phyloP scores from a whole-genome alignment of 225 moss, liverwort and hornwort genomes.

The Bryoerythrophyllum caledonicum region DNA sequence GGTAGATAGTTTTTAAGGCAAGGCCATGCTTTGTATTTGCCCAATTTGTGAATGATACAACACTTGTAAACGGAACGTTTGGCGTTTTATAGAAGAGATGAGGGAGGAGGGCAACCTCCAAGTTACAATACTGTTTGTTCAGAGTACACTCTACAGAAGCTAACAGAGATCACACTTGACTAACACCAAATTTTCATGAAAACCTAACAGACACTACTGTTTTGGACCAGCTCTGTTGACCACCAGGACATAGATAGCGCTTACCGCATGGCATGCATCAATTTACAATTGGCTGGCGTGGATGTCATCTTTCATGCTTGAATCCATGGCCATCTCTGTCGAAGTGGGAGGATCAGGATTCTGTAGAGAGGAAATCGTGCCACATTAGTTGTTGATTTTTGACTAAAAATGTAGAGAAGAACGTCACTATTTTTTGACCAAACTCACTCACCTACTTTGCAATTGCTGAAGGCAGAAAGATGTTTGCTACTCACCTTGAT shows the following conservation, averaged over 20 bases:
- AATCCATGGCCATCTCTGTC: constrained; percentile 24
- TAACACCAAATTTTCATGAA: neutral
- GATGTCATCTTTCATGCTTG: constrained; percentile 21
- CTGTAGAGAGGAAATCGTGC: constrained; percentile 25
- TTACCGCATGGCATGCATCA: too few relatives aligned
- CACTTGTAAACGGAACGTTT: constrained; percentile 1
- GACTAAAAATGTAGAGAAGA: too few relatives aligned
- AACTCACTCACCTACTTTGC: too few relatives aligned
- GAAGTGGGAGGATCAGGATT: constrained; percentile 25
- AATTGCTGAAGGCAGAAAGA: too few relatives aligned
- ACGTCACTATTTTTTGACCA: too few relatives aligned
- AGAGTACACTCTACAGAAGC: neutral
- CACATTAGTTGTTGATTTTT: neutral
- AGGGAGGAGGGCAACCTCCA: neutral
- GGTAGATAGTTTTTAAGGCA: neutral
- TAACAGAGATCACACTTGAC: neutral
- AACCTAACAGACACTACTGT: neutral
- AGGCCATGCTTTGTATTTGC: neutral
- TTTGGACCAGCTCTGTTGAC: too few relatives aligned
- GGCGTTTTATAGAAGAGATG: neutral
- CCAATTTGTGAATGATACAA: neutral
- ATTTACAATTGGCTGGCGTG: neutral
- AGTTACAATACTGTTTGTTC: too few relatives aligned
- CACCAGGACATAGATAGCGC: too few relatives aligned
- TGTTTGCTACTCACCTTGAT: constrained; percentile 22